Evolutionary conservation across 2,329 filamentous ascomycete genomes (phyloP).

Genomic region (Dissoconium aciculare): DNA sequence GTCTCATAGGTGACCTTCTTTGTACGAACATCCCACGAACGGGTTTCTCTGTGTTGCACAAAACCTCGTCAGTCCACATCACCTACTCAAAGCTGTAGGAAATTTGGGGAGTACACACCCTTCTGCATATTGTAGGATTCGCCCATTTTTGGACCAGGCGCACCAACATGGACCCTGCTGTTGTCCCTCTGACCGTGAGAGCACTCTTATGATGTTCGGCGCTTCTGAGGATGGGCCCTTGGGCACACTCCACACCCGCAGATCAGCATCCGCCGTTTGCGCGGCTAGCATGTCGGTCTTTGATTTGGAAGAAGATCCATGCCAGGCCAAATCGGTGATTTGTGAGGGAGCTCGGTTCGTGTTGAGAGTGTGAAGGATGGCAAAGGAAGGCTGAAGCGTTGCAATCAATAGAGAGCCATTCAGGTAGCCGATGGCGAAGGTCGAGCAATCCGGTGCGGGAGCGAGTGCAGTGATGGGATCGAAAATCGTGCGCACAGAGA

Average conservation of each 20-base stretch:
- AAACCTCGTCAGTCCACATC: constrained; percentile 1
- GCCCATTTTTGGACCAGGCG: constrained; percentile 94
- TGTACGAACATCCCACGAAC: constrained; percentile 95
- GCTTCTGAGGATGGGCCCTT: constrained; percentile 57
- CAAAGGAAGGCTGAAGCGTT: constrained; percentile 79
- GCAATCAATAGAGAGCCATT: constrained; percentile 90
- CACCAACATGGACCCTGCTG: constrained; percentile 80
- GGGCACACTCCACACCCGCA: constrained; percentile 91
- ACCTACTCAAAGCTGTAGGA: too few relatives aligned
- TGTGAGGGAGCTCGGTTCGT: constrained; percentile 73
- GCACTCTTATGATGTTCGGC: constrained; percentile 74
- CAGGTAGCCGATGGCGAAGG: constrained; percentile 91
- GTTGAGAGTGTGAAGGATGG: constrained; percentile 80
- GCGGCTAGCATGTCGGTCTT: constrained; percentile 97
- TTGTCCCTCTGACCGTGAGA: constrained; percentile 65
- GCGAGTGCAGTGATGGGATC: constrained; percentile 91
- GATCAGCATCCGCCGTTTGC: constrained; percentile 79
- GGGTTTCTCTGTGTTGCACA: constrained; percentile 49
- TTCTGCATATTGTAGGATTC: constrained; percentile 83
- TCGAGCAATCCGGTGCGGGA: constrained; percentile 75
- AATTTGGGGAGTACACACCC: constrained; percentile 45
- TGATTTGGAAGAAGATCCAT: constrained; percentile 87
- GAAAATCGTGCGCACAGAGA: constrained; percentile 81
- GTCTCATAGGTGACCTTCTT: constrained; percentile 85
- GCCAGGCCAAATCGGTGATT: constrained; percentile 79